Conservation (phyloP, 2,329 filamentous ascomycete species). For the Diaporthe citri region DNA sequence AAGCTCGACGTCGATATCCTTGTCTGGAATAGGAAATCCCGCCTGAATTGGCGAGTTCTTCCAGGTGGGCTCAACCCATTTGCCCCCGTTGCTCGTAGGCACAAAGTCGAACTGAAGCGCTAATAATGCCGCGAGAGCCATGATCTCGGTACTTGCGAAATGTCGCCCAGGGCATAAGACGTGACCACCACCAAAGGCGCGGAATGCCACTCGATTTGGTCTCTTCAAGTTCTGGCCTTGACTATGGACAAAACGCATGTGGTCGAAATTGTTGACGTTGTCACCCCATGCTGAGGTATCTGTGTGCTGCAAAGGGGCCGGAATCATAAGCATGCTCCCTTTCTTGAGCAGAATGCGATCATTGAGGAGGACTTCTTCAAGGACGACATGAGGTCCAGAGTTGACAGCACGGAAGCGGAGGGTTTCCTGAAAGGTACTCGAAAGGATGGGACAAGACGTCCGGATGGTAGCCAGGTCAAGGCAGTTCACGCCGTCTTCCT, state of each 20-base stretch:
- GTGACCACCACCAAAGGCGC: neutral
- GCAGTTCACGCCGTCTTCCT: conserved; percentile 29
- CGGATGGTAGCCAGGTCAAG: conserved; percentile 44
- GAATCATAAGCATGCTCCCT: conserved; percentile 42
- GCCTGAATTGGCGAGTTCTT: conserved; percentile 43
- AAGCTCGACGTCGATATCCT: conserved; percentile 44
- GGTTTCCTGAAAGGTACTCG: conserved; percentile 47
- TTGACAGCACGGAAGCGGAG: conserved; percentile 45
- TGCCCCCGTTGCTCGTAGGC: conserved; percentile 19
- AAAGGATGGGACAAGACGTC: conserved; percentile 45
- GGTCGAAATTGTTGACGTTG: neutral
- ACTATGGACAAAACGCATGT: conserved; percentile 6
- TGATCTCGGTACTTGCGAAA: conserved; percentile 42
- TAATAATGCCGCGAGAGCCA: conserved; percentile 39
- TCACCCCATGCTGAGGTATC: conserved; percentile 38
- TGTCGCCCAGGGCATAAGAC: conserved; percentile 42
- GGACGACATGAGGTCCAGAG: conserved; percentile 42
- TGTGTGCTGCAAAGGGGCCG: conserved; percentile 41
- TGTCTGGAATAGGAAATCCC: conserved; percentile 43
- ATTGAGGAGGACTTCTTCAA: conserved; percentile 45
- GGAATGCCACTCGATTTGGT: neutral
- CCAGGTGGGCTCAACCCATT: conserved; percentile 44
- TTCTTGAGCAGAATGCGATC: conserved; percentile 41
- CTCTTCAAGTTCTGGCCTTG: neutral
- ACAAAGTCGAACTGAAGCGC: conserved; percentile 40